Evolutionary conservation across 768 basidiomycete species (phyloP).

Genomic region (Suillus weaverae): DNA sequence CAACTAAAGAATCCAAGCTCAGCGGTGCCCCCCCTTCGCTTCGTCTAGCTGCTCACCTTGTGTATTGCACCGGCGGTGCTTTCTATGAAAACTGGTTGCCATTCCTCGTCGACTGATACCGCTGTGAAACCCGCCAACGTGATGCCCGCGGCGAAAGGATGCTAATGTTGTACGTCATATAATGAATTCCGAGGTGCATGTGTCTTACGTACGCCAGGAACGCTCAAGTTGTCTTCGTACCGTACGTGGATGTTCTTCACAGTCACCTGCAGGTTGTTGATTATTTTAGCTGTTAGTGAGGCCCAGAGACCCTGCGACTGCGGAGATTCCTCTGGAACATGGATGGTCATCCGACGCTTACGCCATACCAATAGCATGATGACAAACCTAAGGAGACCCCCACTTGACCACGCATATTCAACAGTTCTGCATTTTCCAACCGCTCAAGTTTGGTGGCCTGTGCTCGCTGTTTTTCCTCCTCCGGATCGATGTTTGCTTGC

Average conservation of each 20-base stretch:
- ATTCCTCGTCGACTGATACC: slow-evolving; percentile 82
- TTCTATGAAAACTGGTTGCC: slow-evolving; percentile 92
- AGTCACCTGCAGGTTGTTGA: slow-evolving; percentile 95
- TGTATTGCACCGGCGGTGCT: slow-evolving; percentile 84
- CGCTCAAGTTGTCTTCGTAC: slow-evolving; percentile 93
- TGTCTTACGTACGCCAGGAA: slow-evolving; percentile 71
- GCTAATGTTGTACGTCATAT: slow-evolving; percentile 44
- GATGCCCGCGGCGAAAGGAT: slow-evolving; percentile 90
- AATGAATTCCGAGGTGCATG: not conserved
- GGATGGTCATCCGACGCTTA: not conserved
- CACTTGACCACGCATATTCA: slow-evolving; percentile 64
- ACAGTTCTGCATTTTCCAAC: slow-evolving; percentile 82
- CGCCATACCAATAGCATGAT: not conserved
- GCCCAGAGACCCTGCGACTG: slow-evolving; percentile 84
- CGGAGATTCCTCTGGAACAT: slow-evolving; percentile 46
- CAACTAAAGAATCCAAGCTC: slow-evolving; percentile 47
- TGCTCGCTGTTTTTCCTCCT: slow-evolving; percentile 80
- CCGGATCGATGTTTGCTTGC: slow-evolving; percentile 64
- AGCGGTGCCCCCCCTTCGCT: slow-evolving; percentile 1
- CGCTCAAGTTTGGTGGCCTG: slow-evolving; percentile 90
- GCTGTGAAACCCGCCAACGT: slow-evolving; percentile 88
- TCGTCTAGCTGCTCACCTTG: slow-evolving; percentile 54
- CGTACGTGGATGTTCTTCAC: slow-evolving; percentile 95
- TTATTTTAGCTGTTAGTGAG: slow-evolving; percentile 82
- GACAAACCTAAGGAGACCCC: slow-evolving; percentile 49